Base-by-base conservation (phyloP, 371 early-diverging fungal genomes). In the Circinella umbellata region DNA sequence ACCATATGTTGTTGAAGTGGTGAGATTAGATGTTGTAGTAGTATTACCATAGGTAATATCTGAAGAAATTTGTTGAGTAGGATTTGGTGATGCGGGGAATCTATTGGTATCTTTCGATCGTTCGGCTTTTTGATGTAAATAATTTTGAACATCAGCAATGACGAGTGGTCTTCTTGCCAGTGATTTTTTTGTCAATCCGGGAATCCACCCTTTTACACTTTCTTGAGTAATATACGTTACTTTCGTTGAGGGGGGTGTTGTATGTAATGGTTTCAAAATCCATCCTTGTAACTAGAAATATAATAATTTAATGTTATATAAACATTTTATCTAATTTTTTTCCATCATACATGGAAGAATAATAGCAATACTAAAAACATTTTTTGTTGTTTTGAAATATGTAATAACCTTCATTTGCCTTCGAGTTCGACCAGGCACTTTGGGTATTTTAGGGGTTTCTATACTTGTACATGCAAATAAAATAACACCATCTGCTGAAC, bases 391-490 rank as follows among this genome's bases (percentile, higher is more conserved):
- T n/a, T n/a, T 53, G 8, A 15, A 18, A 13, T 53, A 9, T 13
- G 7, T 27, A 27, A 72, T 77, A 55, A 89, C 85, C 69, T 83
- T 84, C 57, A 92, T 73, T 34, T 87, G 79, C 15, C 85, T 76
- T 68, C 92, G 80, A 46, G 83, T 81, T 71, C 81, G 86, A 49
- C 87, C 86, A 8, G 86, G 75, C 54, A 83, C 78, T 27, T 79
- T 80, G 15, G 90, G 91, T 42, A 89, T 76, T 67, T 88, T 86
- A 17, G 82, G 80, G 3, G 89, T 87, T 38, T 90, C 87, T 39
- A 89, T 82, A 51, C 90, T 90, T 8, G 90, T 87, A 60, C 86
- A 86, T 1, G 86, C 90, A 76, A 90, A 89, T 39, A 83, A 69
- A 62, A 91, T 91, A 27, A 86, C 87, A 15, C 90, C 90, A 51